Evolutionary conservation across 1,139 yeast genomes (phyloP), one percentile per base, ranked within the genome.

Genomic region (Lodderomyces jiufengensis): DNA sequence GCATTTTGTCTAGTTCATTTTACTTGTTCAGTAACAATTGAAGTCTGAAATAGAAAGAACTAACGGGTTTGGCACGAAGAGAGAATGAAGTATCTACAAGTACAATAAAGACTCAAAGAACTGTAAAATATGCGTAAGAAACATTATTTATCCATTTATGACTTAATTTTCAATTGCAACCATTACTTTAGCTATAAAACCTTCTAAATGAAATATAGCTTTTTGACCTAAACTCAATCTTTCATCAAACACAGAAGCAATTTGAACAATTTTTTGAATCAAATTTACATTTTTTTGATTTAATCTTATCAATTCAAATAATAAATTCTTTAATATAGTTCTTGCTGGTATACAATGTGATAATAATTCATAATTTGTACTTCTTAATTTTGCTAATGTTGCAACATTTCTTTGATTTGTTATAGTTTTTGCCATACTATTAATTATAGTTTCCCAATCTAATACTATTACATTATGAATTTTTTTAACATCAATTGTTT

Each of bases 321-420:
- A 63, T 37, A 90, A 62, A 12, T 74, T 78, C 52, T 85, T 87
- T 48, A 92, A 65, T 21, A 92, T 81, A 13, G 79, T 66, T 40
- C 81, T 73, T 1, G 97, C 82, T 1, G 98, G 97, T 32, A 94
- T 88, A 49, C 97, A 90, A 59, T 92, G 98, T 0, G 97, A 79
- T 32, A 92, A 63, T 29, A 92, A 66, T 54, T 92, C 97, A 59
- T 94, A 92, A 39, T 86, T 68, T 1, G 78, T 74, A 3, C 84
- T 75, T 54, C 98, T 76, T 20, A 84, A 73, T 42, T 80, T 80
- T 21, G 90, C 78, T 32, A 92, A 66, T 34, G 77, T 75, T 10
- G 80, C 73, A n/a, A 90, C 95, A 1, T 80, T 73, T 46, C 87
- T 73, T 36, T 77, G 80, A 33, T 70, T 65, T 28, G 69, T 57